Percentiles rank a stretch among this genome's conserved stretches.
These are phyloP conservation scores for Micromonas pusilla DNA, from an alignment of 139 green algal genomes.

Conservation along the genomic window DNA sequence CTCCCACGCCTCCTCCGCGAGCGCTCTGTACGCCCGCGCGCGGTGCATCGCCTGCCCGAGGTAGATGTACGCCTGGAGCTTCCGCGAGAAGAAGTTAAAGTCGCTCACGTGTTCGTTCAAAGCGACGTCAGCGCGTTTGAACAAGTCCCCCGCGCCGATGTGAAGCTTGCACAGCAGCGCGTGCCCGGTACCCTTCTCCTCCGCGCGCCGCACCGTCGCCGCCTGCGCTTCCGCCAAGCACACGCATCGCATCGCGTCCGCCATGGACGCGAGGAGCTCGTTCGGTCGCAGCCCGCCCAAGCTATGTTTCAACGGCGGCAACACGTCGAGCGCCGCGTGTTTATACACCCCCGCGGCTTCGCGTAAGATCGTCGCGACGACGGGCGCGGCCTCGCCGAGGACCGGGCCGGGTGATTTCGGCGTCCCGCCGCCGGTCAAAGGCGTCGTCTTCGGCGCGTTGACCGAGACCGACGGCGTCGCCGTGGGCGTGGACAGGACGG, in stretches of 20 bases:
- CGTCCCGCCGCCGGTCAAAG: too few relatives aligned
- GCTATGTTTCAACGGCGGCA: background rate
- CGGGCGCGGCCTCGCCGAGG: background rate
- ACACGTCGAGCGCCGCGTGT: background rate
- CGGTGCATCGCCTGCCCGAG: background rate
- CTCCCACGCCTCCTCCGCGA: background rate
- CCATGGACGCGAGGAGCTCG: conserved; percentile 8
- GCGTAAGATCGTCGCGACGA: background rate
- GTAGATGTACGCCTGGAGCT: background rate
- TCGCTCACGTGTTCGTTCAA: background rate
- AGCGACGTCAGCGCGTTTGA: background rate
- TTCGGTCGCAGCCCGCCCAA: background rate
- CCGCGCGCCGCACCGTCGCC: background rate
- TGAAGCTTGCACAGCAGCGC: background rate
- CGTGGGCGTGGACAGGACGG: background rate
- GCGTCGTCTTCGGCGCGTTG: background rate
- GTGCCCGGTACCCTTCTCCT: background rate
- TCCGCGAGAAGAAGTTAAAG: background rate
- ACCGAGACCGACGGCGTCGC: background rate
- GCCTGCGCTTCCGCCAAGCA: background rate
- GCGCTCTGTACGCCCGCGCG: background rate
- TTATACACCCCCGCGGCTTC: conserved; percentile 9
- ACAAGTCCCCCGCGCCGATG: background rate
- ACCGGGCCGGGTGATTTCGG: background rate
- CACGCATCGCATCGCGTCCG: background rate